A percentile compares a stretch with the other conserved stretches of the same genome.
Evolutionary conservation across 1,139 yeast species (phyloP).

Genomic region (Geotrichum australiense): DNA sequence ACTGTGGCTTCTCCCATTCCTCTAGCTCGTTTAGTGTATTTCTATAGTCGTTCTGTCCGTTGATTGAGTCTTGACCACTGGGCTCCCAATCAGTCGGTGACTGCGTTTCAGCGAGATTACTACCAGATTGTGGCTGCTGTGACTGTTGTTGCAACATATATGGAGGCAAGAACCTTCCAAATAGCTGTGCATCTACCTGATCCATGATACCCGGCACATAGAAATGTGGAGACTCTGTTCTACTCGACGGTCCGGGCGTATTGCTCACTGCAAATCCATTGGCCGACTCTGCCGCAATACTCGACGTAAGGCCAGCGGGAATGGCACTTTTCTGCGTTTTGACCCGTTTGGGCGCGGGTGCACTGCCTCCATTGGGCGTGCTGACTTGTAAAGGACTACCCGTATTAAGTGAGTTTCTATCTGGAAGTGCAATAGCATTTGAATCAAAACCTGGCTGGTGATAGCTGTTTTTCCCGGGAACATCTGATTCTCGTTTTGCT

Average conservation of each 20-base stretch:
- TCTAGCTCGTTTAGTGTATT: no score
- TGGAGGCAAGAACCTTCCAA: conserved; percentile 78
- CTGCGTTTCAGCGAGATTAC: no score
- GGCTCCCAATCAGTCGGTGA: not conserved
- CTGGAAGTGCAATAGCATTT: conserved; percentile 3
- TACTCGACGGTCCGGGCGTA: not conserved
- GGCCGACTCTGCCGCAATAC: conserved; percentile 10
- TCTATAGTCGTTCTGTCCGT: no score
- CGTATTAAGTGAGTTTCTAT: not conserved
- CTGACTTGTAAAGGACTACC: not conserved
- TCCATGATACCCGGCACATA: conserved; percentile 81
- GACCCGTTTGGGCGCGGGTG: not conserved
- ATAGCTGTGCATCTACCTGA: conserved; percentile 72
- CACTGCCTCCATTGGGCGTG: not conserved
- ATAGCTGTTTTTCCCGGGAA: conserved; percentile 5
- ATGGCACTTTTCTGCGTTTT: not conserved
- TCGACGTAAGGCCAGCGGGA: conserved; percentile 5
- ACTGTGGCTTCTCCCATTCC: conserved; percentile 1
- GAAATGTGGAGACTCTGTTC: conserved; percentile 17
- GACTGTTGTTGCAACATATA: conserved; percentile 47
- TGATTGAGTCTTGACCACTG: not conserved
- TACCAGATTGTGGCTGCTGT: conserved; percentile 3
- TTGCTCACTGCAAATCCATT: conserved; percentile 7
- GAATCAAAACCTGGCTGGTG: conserved; percentile 8
- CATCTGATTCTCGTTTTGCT: conserved; percentile 12